Conservation (phyloP, 1,284 basidiomycete genomes). For the Acaromyces ingoldii region DNA sequence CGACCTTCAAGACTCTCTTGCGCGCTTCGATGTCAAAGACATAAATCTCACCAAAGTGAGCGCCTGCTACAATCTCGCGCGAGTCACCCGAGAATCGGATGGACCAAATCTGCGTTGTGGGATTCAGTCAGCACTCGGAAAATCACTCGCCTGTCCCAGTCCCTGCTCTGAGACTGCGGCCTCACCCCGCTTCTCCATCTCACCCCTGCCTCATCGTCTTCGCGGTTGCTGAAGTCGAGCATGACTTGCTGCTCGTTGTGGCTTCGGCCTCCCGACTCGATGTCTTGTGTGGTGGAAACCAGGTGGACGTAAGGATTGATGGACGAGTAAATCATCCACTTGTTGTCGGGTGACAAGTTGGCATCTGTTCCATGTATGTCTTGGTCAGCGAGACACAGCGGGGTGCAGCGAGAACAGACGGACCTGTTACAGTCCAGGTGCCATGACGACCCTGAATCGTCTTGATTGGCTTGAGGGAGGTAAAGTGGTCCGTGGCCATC, state of each 20-base stretch:
- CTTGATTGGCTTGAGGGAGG: constrained; percentile 42
- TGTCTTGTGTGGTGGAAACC: constrained; percentile 63
- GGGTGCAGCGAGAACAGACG: not conserved
- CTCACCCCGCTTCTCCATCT: constrained; percentile 43
- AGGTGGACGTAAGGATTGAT: constrained; percentile 68
- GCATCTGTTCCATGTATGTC: too few relatives aligned
- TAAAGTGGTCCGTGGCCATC: constrained; percentile 17
- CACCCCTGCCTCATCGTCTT: constrained; percentile 50
- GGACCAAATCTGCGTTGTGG: constrained; percentile 66
- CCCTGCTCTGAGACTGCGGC: not conserved
- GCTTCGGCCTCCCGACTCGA: constrained; percentile 14
- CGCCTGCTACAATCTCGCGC: constrained; percentile 71
- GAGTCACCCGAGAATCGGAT: constrained; percentile 94
- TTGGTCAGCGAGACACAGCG: too few relatives aligned
- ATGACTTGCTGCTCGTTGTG: constrained; percentile 37
- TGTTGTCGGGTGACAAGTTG: constrained; percentile 80
- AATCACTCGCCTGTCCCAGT: not conserved
- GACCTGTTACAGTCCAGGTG: constrained; percentile 43
- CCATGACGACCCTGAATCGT: constrained; percentile 41
- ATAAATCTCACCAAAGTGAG: constrained; percentile 65
- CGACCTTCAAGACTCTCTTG: constrained; percentile 72
- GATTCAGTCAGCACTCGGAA: not conserved
- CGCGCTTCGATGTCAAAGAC: constrained; percentile 82
- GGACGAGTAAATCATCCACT: constrained; percentile 79
- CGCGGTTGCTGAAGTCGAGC: constrained; percentile 50